phyloP scores from a whole-genome alignment of 257 asterid species.

The Solanum microdontum region DNA sequence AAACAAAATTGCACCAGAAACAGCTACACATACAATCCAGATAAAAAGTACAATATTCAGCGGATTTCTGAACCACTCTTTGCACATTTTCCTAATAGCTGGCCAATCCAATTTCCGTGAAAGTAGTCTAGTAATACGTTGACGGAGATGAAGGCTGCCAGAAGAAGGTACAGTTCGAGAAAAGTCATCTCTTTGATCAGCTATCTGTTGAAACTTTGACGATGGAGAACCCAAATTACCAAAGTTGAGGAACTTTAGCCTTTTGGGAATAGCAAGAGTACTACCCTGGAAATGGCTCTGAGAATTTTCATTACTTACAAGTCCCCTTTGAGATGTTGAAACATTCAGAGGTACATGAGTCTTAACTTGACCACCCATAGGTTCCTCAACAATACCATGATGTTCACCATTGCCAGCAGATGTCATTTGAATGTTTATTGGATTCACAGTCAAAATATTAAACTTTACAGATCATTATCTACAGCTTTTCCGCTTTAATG shows the following conservation, averaged over 20 bases:
- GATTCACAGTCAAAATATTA: background rate
- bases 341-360: constrained; percentile 23
- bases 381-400: constrained; percentile 32
- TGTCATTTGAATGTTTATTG: constrained; percentile 24
- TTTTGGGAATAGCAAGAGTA: constrained; percentile 24
- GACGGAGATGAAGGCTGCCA: constrained; percentile 66
- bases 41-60: constrained; percentile 58
- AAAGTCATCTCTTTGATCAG: constrained; percentile 47
- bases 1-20: constrained; percentile 83
- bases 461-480: background rate
- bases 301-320: constrained; percentile 27
- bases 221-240: constrained; percentile 61
- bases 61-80: constrained; percentile 75
- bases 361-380: constrained; percentile 14
- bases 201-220: constrained; percentile 47
- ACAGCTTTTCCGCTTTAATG: background rate
- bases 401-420: constrained; percentile 30
- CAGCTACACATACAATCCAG: constrained; percentile 62
- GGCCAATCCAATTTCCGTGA: constrained; percentile 51
- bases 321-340: constrained; percentile 54
- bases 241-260: constrained; percentile 35
- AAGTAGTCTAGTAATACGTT: constrained; percentile 43
- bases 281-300: constrained; percentile 11
- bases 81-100: constrained; percentile 35
- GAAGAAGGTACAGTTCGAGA: constrained; percentile 77